Conservation (phyloP, 2,329 filamentous ascomycete species). For the Diaporthe sp. region DNA sequence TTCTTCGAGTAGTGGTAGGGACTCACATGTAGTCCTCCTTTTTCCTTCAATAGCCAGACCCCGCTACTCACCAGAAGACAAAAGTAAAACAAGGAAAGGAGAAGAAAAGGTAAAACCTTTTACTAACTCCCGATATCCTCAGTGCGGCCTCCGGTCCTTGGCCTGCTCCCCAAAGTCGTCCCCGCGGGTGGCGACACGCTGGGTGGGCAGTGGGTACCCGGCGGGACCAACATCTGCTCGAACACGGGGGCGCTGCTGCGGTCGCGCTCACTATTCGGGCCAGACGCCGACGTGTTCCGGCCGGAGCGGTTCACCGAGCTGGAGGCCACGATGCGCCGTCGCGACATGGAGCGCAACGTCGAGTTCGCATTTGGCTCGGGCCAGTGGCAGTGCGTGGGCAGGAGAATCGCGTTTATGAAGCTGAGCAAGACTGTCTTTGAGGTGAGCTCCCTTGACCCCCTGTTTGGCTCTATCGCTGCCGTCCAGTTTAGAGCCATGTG, state of each 20-base stretch:
- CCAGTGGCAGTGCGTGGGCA: constrained; percentile 57
- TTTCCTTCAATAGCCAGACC: not conserved
- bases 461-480: constrained; percentile 53
- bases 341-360: constrained; percentile 50
- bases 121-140: not conserved
- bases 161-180: constrained; percentile 45
- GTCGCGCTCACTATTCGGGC: constrained; percentile 51
- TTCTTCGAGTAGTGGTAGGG: no score
- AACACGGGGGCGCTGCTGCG: constrained; percentile 41
- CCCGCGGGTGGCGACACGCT: constrained; percentile 48
- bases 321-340: constrained; percentile 51
- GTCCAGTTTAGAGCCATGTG: constrained; percentile 52
- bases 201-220: constrained; percentile 49
- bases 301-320: constrained; percentile 71
- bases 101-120: not conserved
- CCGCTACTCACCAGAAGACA: not conserved
- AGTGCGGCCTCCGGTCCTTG: constrained; percentile 42
- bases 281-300: constrained; percentile 70
- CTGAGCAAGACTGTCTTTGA: constrained; percentile 58
- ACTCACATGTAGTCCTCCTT: not conserved
- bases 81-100: no score
- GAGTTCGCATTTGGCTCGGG: constrained; percentile 58
- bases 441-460: constrained; percentile 48
- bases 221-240: constrained; percentile 45
- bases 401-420: constrained; percentile 58